A percentile compares a stretch with the other conserved stretches of the same genome.
phyloP scores from a whole-genome alignment of 768 basidiomycete genomes.

The Leccinum ochraceum region DNA sequence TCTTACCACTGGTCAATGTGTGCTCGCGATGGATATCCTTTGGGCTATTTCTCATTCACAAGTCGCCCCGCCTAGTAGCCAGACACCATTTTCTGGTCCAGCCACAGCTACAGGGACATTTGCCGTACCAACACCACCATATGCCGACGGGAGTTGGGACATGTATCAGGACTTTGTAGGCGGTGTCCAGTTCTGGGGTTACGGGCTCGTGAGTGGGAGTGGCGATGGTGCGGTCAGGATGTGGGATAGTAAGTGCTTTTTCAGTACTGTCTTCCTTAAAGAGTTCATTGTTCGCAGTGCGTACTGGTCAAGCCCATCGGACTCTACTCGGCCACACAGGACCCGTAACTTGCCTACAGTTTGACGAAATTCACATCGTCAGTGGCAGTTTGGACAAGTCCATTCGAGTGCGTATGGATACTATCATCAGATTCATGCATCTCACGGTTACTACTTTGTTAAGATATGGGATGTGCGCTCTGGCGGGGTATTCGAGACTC shows the following conservation, averaged over 20 bases:
- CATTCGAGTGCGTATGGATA: slow-evolving; percentile 61
- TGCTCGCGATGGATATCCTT: slow-evolving; percentile 99
- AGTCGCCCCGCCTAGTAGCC: slow-evolving; percentile 39
- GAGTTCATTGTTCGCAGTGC: slow-evolving; percentile 57
- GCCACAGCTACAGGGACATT: slow-evolving; percentile 64
- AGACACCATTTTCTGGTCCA: slow-evolving; percentile 51
- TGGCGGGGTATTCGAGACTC: slow-evolving; percentile 83
- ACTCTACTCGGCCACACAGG: slow-evolving; percentile 91
- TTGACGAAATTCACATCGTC: slow-evolving; percentile 92
- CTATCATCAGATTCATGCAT: background rate
- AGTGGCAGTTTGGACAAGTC: slow-evolving; percentile 95
- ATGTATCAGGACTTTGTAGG: slow-evolving; percentile 98
- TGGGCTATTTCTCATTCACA: slow-evolving; percentile 97
- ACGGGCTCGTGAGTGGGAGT: slow-evolving; percentile 94
- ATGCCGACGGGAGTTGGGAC: slow-evolving; percentile 89
- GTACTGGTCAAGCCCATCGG: slow-evolving; percentile 95
- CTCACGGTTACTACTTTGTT: slow-evolving; percentile 5
- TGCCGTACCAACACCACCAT: slow-evolving; percentile 82
- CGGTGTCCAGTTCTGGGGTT: slow-evolving; percentile 98
- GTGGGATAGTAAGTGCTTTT: slow-evolving; percentile 88
- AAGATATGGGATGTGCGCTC: slow-evolving; percentile 97
- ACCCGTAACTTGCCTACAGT: slow-evolving; percentile 92
- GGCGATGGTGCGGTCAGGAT: slow-evolving; percentile 97
- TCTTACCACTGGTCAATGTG: slow-evolving; percentile 93
- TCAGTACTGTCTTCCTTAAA: background rate